Evolutionary conservation across 208 protist genomes (phyloP).

Genomic region (Leishmania braziliensis): DNA sequence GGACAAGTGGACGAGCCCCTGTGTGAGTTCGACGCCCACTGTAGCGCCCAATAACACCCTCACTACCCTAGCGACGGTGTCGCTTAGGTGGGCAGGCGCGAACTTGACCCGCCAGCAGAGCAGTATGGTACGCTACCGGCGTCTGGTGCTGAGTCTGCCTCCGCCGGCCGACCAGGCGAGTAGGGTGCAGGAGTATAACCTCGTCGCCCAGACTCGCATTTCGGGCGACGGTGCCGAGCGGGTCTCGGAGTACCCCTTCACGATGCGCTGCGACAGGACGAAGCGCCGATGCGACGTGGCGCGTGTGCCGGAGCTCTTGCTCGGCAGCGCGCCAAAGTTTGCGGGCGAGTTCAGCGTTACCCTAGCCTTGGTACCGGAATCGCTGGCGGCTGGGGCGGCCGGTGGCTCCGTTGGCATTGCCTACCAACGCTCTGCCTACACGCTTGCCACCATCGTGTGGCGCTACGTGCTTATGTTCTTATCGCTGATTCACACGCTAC

Average conservation of each 20-base stretch:
- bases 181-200: constrained; percentile 9
- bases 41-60: neutral
- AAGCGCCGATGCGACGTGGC: constrained; percentile 30
- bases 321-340: neutral
- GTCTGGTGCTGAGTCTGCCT: constrained; percentile 49
- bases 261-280: constrained; percentile 27
- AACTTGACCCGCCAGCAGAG: constrained; percentile 24
- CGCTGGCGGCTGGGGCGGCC: constrained; percentile 23
- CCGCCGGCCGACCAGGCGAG: constrained; percentile 15
- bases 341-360: constrained; percentile 7
- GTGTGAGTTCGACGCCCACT: constrained; percentile 11
- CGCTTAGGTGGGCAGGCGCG: constrained; percentile 43
- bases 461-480: constrained; percentile 76
- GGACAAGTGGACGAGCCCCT: constrained; percentile 32
- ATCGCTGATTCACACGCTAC: constrained; percentile 60
- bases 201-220: constrained; percentile 20
- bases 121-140: constrained; percentile 41
- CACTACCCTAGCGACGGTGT: constrained; percentile 6
- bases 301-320: constrained; percentile 38
- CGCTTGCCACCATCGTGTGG: constrained; percentile 52
- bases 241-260: constrained; percentile 12
- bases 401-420: constrained; percentile 49
- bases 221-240: neutral
- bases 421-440: constrained; percentile 65
- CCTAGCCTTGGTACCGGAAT: constrained; percentile 8